Evolutionary conservation across 257 asterid species (phyloP).

Genomic region (Fraxinus excelsior): DNA sequence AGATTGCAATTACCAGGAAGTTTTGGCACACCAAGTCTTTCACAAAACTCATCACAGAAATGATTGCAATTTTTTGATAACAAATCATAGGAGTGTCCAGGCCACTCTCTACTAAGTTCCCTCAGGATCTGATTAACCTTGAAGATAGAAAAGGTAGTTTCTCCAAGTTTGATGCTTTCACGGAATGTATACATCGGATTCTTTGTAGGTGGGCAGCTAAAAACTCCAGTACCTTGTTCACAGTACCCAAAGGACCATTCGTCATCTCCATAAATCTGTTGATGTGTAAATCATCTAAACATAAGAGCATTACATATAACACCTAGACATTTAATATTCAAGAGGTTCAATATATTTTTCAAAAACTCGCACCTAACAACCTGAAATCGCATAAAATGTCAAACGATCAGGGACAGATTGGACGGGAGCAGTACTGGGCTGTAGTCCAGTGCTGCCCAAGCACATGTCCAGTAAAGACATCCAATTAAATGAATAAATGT

Average conservation of each 20-base stretch:
- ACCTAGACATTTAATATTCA: neutral
- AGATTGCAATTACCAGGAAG: conserved; percentile 73
- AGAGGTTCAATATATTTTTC: neutral
- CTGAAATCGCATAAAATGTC: neutral
- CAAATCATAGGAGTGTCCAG: conserved; percentile 83
- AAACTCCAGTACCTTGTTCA: conserved; percentile 94
- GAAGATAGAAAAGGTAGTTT: conserved; percentile 55
- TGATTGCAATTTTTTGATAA: conserved; percentile 94
- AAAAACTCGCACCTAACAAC: neutral
- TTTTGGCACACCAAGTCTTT: conserved; percentile 90
- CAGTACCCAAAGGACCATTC: conserved; percentile 99
- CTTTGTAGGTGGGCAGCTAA: conserved; percentile 78
- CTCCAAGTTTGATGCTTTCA: conserved; percentile 69
- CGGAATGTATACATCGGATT: conserved; percentile 93
- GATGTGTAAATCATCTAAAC: conserved; percentile 8
- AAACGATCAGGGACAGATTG: too few species aligned
- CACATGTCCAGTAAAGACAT: too few species aligned
- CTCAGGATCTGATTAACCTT: conserved; percentile 87
- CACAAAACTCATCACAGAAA: conserved; percentile 91
- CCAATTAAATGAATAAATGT: too few species aligned
- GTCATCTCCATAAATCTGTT: conserved; percentile 68
- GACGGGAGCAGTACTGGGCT: too few species aligned
- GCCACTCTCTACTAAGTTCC: conserved; percentile 99
- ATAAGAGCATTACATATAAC: neutral
- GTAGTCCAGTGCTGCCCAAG: too few species aligned